Evolutionary conservation across 371 early-diverging fungal species (phyloP).

Genomic region (Gilbertella persicaria): DNA sequence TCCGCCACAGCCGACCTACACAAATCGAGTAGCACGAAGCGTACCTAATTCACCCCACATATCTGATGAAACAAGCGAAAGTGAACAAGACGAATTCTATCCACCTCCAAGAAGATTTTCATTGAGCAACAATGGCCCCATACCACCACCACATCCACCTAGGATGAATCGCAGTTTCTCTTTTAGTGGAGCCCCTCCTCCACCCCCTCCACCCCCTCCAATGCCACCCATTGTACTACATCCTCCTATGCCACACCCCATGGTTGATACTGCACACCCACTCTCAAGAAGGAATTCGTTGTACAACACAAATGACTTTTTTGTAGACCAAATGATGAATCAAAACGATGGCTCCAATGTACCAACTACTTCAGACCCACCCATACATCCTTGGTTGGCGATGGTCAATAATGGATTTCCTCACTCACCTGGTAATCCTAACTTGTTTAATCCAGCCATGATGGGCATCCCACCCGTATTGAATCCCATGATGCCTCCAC

Average conservation of each 20-base stretch:
- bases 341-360: too few relatives aligned
- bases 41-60: slow-evolving; percentile 3
- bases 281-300: slow-evolving; percentile 3
- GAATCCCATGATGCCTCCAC: slow-evolving; percentile 4
- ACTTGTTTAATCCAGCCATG: background rate
- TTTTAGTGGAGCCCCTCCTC: slow-evolving; percentile 10
- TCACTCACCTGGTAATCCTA: background rate
- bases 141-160: slow-evolving; percentile 2
- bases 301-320: background rate
- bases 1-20: too few relatives aligned
- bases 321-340: too few relatives aligned
- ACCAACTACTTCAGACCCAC: slow-evolving; percentile 4
- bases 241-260: slow-evolving; percentile 12
- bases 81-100: background rate
- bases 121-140: background rate
- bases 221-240: slow-evolving; percentile 4
- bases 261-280: slow-evolving; percentile 1
- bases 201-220: slow-evolving; percentile 6
- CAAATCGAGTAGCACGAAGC: background rate
- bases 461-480: background rate
- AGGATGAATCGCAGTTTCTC: slow-evolving; percentile 7
- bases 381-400: too few relatives aligned
- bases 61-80: background rate
- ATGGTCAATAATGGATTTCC: too few relatives aligned
- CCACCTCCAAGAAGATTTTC: background rate